Evolutionary conservation across 352 stramenopile genomes (phyloP).

Genomic region (Globisporangium viniferum): DNA sequence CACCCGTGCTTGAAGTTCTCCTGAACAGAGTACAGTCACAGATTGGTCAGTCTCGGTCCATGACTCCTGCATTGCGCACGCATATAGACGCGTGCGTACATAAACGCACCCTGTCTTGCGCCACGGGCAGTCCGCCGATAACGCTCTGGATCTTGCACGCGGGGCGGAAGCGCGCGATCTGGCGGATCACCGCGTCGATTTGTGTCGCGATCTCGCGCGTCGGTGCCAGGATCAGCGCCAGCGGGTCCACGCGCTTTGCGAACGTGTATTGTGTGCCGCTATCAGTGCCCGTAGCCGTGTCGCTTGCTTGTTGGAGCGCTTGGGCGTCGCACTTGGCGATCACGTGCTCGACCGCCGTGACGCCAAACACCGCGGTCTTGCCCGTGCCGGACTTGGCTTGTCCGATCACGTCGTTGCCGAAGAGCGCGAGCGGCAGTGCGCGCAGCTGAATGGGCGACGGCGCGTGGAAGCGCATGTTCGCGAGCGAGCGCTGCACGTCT

Average conservation of each 20-base stretch:
- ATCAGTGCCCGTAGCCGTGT: not conserved
- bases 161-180: slow-evolving; percentile 41
- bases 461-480: slow-evolving; percentile 45
- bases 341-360: slow-evolving; percentile 60
- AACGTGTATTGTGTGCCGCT: not conserved
- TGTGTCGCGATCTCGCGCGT: slow-evolving; percentile 77
- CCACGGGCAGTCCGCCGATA: slow-evolving; percentile 62
- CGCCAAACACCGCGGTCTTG: slow-evolving; percentile 78
- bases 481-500: slow-evolving; percentile 48
- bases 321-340: slow-evolving; percentile 28
- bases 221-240: slow-evolving; percentile 65
- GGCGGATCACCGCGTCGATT: slow-evolving; percentile 62
- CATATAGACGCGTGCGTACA: not conserved
- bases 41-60: not conserved
- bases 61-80: no score
- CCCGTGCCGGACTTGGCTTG: slow-evolving; percentile 83
- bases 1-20: slow-evolving; percentile 39
- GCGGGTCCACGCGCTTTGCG: slow-evolving; percentile 21
- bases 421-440: slow-evolving; percentile 68
- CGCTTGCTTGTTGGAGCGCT: not conserved
- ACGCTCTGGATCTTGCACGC: slow-evolving; percentile 40
- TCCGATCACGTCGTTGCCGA: slow-evolving; percentile 75
- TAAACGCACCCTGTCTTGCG: slow-evolving; percentile 46
- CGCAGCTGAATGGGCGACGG: slow-evolving; percentile 73
- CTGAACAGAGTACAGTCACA: not conserved